These are phyloP conservation scores for Terfezia claveryi DNA, from an alignment of 495 filamentous ascomycete genomes.

Conservation along the genomic window DNA sequence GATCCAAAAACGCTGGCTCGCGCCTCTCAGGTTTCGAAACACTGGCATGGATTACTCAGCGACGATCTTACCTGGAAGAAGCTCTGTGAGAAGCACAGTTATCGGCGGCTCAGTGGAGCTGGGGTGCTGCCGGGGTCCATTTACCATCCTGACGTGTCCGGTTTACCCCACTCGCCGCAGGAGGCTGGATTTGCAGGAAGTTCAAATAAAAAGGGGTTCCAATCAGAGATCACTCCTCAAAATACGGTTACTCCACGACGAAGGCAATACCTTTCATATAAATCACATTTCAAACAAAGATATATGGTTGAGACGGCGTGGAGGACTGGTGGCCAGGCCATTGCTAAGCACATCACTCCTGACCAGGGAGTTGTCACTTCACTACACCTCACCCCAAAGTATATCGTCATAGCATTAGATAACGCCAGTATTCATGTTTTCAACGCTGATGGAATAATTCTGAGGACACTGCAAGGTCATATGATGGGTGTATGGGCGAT, in stretches of 20 bases:
- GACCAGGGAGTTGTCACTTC: slow-evolving; percentile 95
- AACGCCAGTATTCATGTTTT: slow-evolving; percentile 98
- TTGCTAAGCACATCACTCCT: slow-evolving; percentile 65
- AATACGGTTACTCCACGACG: slow-evolving; percentile 10
- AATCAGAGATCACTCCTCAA: slow-evolving; percentile 18
- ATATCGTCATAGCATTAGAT: slow-evolving; percentile 91
- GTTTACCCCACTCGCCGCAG: slow-evolving; percentile 16
- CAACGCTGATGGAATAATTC: slow-evolving; percentile 66
- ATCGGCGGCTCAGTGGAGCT: slow-evolving; percentile 31
- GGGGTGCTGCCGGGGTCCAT: slow-evolving; percentile 3
- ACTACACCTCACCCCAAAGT: slow-evolving; percentile 78
- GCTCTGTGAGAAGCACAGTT: slow-evolving; percentile 80
- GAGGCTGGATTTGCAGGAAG: slow-evolving; percentile 10
- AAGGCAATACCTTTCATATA: slow-evolving; percentile 38
- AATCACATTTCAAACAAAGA: slow-evolving; percentile 89
- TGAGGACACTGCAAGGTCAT: slow-evolving; percentile 79
- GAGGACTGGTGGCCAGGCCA: slow-evolving; percentile 65
- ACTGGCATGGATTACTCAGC: slow-evolving; percentile 80
- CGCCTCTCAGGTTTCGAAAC: slow-evolving; percentile 74
- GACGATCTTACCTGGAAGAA: slow-evolving; percentile 98
- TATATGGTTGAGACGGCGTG: slow-evolving; percentile 95
- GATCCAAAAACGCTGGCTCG: slow-evolving; percentile 80
- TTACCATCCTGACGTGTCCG: slow-evolving; percentile 9
- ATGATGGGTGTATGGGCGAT: slow-evolving; percentile 99
- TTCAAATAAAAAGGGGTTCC: slow-evolving; percentile 14